Evolutionary conservation across 2,329 filamentous ascomycete genomes (phyloP).

Genomic region (Teratosphaeria gauchensis): DNA sequence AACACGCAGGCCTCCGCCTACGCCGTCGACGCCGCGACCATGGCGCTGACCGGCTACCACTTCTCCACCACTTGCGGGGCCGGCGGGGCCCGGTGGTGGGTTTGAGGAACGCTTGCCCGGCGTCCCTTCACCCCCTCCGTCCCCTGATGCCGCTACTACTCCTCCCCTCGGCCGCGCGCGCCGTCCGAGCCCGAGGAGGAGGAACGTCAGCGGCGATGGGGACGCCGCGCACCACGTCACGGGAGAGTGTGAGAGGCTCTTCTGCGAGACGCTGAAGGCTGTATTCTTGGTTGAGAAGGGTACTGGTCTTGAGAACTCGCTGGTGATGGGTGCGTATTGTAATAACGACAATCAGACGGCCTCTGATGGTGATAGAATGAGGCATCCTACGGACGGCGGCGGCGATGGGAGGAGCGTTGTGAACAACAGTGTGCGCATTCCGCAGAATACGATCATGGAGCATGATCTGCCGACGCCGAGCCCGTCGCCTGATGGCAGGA

Average conservation of each 20-base stretch:
- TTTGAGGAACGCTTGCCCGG: conserved; percentile 79
- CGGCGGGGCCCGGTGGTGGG: conserved; percentile 52
- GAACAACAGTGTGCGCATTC: conserved; percentile 7
- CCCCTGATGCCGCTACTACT: conserved; percentile 44
- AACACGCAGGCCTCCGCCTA: conserved; percentile 82
- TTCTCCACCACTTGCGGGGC: conserved; percentile 82
- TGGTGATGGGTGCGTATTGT: conserved; percentile 65
- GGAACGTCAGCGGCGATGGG: conserved; percentile 45
- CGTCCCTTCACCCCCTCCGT: conserved; percentile 74
- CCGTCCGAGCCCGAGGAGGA: conserved; percentile 17
- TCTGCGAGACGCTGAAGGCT: conserved; percentile 89
- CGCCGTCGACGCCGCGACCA: conserved; percentile 60
- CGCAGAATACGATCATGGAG: conserved; percentile 11
- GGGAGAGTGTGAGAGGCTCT: conserved; percentile 99
- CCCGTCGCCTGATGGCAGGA: conserved; percentile 25
- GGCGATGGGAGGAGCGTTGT: not conserved
- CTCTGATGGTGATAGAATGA: conserved; percentile 8
- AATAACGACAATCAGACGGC: not conserved
- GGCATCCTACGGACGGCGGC: conserved; percentile 13
- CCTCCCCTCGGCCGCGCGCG: conserved; percentile 8
- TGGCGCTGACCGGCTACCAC: conserved; percentile 72
- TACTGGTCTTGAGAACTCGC: conserved; percentile 65
- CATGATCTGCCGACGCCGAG: conserved; percentile 27
- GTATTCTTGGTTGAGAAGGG: conserved; percentile 96
- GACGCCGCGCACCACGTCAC: conserved; percentile 93